These are phyloP conservation scores for Aspergillus ochraceoroseus DNA, from an alignment of 2,329 filamentous ascomycete genomes.

Conservation along the genomic window DNA sequence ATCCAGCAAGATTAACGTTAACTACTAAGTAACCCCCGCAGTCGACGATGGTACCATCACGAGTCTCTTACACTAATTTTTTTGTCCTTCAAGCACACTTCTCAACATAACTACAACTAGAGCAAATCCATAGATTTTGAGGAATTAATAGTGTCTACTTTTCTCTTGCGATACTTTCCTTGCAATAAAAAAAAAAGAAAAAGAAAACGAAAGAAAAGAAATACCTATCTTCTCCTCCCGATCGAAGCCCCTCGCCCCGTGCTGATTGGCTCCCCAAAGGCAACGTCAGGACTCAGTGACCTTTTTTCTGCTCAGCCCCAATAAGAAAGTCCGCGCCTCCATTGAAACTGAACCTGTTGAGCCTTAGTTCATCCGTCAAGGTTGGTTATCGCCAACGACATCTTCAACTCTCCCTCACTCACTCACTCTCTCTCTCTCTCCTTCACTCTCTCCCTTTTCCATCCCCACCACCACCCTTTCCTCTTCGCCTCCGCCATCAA, in stretches of 20 bases:
- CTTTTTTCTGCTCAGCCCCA: constrained; percentile 15
- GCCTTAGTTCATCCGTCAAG: constrained; percentile 11
- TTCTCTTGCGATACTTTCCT: no score
- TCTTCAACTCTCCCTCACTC: constrained; percentile 11
- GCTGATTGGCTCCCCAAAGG: constrained; percentile 18
- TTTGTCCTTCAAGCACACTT: no score
- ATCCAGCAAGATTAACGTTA: no score
- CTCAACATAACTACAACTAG: no score
- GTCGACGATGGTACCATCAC: no score
- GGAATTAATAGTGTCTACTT: no score
- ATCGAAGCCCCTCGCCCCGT: constrained; percentile 17
- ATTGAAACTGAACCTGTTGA: constrained; percentile 16
- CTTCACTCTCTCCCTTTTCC: constrained; percentile 7
- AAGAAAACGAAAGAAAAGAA: no score
- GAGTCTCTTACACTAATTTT: no score
- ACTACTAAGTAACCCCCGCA: no score
- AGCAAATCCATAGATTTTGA: no score
- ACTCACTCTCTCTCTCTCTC: no score
- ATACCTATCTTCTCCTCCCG: constrained; percentile 11
- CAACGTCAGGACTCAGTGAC: constrained; percentile 20
- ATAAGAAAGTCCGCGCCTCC: constrained; percentile 17
- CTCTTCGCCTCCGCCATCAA: constrained; percentile 11
- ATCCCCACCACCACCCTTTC: constrained; percentile 3
- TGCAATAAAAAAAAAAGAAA: no score
- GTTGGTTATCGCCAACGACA: constrained; percentile 17